Base-by-base conservation (phyloP, 179 eudicot species). In the Beta macrorhiza region DNA sequence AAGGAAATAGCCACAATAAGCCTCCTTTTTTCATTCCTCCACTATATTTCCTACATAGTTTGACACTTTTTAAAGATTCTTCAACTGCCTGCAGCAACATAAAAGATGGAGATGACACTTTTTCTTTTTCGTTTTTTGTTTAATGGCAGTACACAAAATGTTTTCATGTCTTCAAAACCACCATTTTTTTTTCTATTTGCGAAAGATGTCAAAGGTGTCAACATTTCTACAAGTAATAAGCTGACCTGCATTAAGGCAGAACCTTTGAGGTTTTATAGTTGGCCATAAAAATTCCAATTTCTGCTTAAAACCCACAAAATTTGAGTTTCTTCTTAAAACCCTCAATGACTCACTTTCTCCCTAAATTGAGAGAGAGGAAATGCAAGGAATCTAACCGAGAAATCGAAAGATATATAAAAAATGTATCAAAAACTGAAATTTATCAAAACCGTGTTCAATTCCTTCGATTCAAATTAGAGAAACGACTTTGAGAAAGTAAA, bases 21-120 rank as follows among this genome's bases (percentile, higher is more conserved):
- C 89, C 99, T 92, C 86, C 99, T 25, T 25, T 92, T 82, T 93
- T 95, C 99, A 95, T 95, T 52, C 99, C 99, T 76, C 98, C 97
- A 77, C 97, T 93, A 80, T 91, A 95, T 81, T 93, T 92, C 22
- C 97, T 91, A 62, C 95, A 87, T 79, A 83, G 87, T 79, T 92
- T 95, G 12, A 95, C 94, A 78, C 94, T 89, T 85, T 82, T 92
- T 3, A 93, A 89, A 81, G 98, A 95, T 61, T 93, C 97, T 78
- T 95, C 98, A 70, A 95, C 98, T 65, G 98, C 95, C 99, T 95
- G 88, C 77, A 61, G 73, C 72, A 79, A 42, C 20, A 82, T 15
- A 59, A 53, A 61, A 37, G 3, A 12, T 16, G 57, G 32, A 13
- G 2, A 57, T 57, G 29, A 3, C 52, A 57, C 22, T 25, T 15